phyloP scores from a whole-genome alignment of 192 early-diverging fungal species.

The Podila epigama region DNA sequence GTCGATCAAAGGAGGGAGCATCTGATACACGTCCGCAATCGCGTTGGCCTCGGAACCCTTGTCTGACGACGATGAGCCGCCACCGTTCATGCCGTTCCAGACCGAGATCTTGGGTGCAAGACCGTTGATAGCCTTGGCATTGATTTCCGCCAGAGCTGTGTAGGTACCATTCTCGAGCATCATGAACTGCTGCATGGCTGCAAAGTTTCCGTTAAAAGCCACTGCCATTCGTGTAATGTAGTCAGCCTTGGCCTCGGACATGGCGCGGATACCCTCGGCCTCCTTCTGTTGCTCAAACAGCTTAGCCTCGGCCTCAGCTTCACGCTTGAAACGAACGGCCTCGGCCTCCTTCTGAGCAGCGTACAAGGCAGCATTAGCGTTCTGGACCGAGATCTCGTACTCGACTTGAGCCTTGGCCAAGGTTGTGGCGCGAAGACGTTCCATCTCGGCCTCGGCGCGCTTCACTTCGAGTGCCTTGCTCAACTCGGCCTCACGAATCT shows the following conservation, averaged over 20 bases:
- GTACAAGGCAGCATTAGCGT: constrained; percentile 53
- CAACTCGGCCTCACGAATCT: constrained; percentile 50
- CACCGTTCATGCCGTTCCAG: constrained; percentile 56
- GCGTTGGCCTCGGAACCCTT: constrained; percentile 23
- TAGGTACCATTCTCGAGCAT: constrained; percentile 60
- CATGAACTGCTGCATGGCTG: constrained; percentile 54
- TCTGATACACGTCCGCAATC: constrained; percentile 53
- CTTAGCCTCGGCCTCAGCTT: constrained; percentile 23
- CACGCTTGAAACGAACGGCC: constrained; percentile 23
- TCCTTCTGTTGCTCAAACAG: constrained; percentile 52
- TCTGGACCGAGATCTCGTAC: constrained; percentile 47
- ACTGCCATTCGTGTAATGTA: constrained; percentile 33
- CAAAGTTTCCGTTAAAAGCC: constrained; percentile 44
- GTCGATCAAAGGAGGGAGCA: constrained; percentile 49
- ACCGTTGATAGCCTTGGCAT: constrained; percentile 60
- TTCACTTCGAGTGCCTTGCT: constrained; percentile 57
- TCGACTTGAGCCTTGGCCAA: constrained; percentile 57
- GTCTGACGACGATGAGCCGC: constrained; percentile 5
- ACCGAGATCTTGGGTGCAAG: constrained; percentile 62
- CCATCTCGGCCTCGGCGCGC: constrained; percentile 47
- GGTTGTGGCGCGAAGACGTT: constrained; percentile 53
- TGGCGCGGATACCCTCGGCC: constrained; percentile 52
- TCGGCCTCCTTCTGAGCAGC: constrained; percentile 49
- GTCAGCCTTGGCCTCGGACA: constrained; percentile 55
- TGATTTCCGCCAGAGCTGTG: constrained; percentile 55